These are phyloP conservation scores for Ambrosiella beaveri DNA, from an alignment of 2,329 filamentous ascomycete genomes.

Conservation along the genomic window DNA sequence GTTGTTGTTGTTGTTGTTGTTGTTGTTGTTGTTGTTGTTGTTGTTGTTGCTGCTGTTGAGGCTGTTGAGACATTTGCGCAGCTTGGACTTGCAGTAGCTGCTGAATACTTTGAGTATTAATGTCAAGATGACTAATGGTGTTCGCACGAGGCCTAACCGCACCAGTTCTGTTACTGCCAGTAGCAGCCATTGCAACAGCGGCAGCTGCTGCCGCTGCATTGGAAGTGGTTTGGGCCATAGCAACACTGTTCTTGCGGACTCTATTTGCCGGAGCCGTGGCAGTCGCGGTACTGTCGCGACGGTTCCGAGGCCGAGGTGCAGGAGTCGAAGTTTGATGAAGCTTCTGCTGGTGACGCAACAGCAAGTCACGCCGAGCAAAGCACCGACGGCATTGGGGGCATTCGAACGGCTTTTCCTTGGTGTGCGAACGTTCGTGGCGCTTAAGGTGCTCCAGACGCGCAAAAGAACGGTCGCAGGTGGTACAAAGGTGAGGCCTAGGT, in stretches of 20 bases:
- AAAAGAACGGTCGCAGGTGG: slow-evolving; percentile 80
- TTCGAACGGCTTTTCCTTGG: slow-evolving; percentile 97
- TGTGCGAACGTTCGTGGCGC: slow-evolving; percentile 93
- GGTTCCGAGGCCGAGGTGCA: slow-evolving; percentile 68
- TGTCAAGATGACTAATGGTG: slow-evolving; percentile 87
- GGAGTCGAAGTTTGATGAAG: slow-evolving; percentile 85
- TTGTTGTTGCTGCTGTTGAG: slow-evolving; percentile 42
- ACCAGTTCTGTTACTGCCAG: background rate
- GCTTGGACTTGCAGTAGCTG: slow-evolving; percentile 27
- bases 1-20: slow-evolving; percentile 45
- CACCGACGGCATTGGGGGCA: slow-evolving; percentile 88
- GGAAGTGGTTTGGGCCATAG: slow-evolving; percentile 30
- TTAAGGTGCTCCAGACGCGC: slow-evolving; percentile 92
- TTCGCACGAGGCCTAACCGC: slow-evolving; percentile 62
- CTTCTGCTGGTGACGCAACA: slow-evolving; percentile 95
- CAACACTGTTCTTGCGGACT: slow-evolving; percentile 85
- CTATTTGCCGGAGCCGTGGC: slow-evolving; percentile 45
- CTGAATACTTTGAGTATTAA: slow-evolving; percentile 54
- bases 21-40: slow-evolving; percentile 22
- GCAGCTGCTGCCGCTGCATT: slow-evolving; percentile 41
- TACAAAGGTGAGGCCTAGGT: slow-evolving; percentile 67
- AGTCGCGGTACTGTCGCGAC: slow-evolving; percentile 74
- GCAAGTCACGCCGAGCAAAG: slow-evolving; percentile 81
- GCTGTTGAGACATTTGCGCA: slow-evolving; percentile 23
- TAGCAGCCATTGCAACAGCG: background rate